Base-by-base conservation (phyloP, 176 grass and related monocot genomes). In the barley (Hordeum vulgare) region DNA sequence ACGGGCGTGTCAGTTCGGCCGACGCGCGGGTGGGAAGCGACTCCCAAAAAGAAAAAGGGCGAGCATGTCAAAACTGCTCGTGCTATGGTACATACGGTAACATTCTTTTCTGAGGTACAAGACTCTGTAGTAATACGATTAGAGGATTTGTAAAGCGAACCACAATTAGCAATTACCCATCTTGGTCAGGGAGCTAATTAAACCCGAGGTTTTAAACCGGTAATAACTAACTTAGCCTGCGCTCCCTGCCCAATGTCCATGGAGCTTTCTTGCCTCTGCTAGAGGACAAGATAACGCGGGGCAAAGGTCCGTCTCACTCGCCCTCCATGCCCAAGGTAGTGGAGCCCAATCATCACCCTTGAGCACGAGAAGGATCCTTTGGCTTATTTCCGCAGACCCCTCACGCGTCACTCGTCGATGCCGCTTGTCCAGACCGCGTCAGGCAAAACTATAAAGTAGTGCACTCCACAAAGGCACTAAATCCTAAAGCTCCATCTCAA, bases 351-450 rank as follows among this genome's bases (percentile, higher is more conserved):
- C 51, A 61, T 1, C 37, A 15, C 67, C 35, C 37, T 40, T 23
- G 14, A 40, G 20, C 47, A 27, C 68, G 53, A 23, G 59, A 4
- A n/a, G 42, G 18, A 54, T 54, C 40, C 27, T 35, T 62, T 59
- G 14, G 47, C 15, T 42, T 15, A 7, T 6, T 8, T 4, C 78
- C 21, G 42, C 62, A 3, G 39, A 72, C 13, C 69, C 39, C 39
- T 44, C 40, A 71, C 39, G 68, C 68, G 68, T 45, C 68, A 27
- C 75, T 74, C 47, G 79, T 59, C 75, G 74, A 57, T 88, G 73
- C 68, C 68, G 68, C 68, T 71, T 44, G 39, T 17, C 23, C 39
- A 45, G n/a, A 27, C 23, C 69, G 69, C 69, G 69, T 72, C 69
- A 72, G 0, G 40, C 40, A 72, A 72, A 72, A 45, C 23, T 45